A percentile compares a stretch with the other conserved stretches of the same genome.
phyloP scores from a whole-genome alignment of 2,329 filamentous ascomycete species.

The Lachnellula willkommii region DNA sequence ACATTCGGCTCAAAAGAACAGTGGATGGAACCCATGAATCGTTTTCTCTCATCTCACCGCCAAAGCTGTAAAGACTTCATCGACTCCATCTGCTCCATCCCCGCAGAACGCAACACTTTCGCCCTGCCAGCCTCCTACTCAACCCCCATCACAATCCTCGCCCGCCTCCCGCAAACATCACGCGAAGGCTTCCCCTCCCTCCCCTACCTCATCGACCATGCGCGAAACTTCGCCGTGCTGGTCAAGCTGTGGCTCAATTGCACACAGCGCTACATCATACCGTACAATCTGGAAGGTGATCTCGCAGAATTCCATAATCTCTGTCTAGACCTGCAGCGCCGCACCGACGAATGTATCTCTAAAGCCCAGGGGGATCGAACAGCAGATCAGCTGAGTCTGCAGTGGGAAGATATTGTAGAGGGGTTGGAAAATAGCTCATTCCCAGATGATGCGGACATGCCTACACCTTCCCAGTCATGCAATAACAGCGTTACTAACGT shows the following conservation, averaged over 20 bases:
- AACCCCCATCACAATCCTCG: conserved; percentile 84
- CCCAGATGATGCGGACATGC: conserved; percentile 1
- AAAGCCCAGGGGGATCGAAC: conserved; percentile 26
- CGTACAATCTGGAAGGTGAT: conserved; percentile 25
- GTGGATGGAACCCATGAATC: conserved; percentile 99
- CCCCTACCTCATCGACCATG: conserved; percentile 86
- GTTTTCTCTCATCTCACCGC: conserved; percentile 70
- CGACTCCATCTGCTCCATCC: conserved; percentile 78
- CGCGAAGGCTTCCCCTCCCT: conserved; percentile 90
- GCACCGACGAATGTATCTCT: conserved; percentile 30
- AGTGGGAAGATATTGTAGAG: conserved; percentile 28
- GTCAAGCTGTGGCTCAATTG: conserved; percentile 73
- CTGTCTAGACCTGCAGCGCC: conserved; percentile 28
- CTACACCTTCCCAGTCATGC: neutral
- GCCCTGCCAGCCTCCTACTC: conserved; percentile 79
- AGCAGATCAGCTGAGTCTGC: conserved; percentile 21
- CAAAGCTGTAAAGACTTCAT: conserved; percentile 81
- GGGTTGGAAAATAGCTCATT: conserved; percentile 19
- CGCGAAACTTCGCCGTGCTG: conserved; percentile 76
- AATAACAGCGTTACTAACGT: no score
- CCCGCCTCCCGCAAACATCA: conserved; percentile 71
- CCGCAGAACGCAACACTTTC: conserved; percentile 60
- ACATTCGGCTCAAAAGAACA: conserved; percentile 90
- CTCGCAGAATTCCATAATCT: conserved; percentile 29
- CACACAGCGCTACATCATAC: conserved; percentile 20